Base-by-base conservation (phyloP, 371 early-diverging fungal genomes). In the Umbelopsis sp. region DNA sequence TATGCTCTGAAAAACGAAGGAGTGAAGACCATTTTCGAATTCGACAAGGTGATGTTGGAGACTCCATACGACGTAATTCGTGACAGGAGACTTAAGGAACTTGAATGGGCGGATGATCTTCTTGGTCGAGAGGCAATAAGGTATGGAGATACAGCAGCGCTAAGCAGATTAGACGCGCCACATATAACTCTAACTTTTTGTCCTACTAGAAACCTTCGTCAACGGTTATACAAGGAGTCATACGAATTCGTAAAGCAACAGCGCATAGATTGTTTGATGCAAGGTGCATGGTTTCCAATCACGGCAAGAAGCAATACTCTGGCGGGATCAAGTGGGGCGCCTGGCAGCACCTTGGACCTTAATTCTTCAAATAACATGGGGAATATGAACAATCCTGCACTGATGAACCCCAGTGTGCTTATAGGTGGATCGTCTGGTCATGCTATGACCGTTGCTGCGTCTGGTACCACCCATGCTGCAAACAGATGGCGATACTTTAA, bases 221-320 rank as follows among this genome's bases (percentile, higher is more conserved):
- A 86, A 9, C 73, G 85, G 11, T 69, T 91, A 20, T 88, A 90
- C 62, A 81, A 81, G 65, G 85, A 90, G 69, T 87, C 87, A n/a
- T 91, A 87, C 51, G 88, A 91, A 65, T 89, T 90, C 51, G 78
- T 93, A 24, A 89, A 89, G 69, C 80, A 87, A 38, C 93, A 93
- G 69, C 76, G 92, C 12, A 85, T 93, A 25, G 82, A 77, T 45
- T 90, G 91, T 69, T 69, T 93, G 44, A 63, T 89, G 29, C 71
- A 73, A 51, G 93, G 93, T n/a, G 90, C 89, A 4, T 93, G 92
- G 91, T 93, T 92, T 70, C 91, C 89, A 7, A 74, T 80, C 22
- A 76, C 83, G 0, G 12, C 41, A 41, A 41, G 41, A 41, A 12
- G 41, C 5, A 51, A 51, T 22, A 9, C 25, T 20, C 16, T 57